Evolutionary conservation across 495 filamentous ascomycete species (phyloP).

Genomic region (Podospora pseudocomata): DNA sequence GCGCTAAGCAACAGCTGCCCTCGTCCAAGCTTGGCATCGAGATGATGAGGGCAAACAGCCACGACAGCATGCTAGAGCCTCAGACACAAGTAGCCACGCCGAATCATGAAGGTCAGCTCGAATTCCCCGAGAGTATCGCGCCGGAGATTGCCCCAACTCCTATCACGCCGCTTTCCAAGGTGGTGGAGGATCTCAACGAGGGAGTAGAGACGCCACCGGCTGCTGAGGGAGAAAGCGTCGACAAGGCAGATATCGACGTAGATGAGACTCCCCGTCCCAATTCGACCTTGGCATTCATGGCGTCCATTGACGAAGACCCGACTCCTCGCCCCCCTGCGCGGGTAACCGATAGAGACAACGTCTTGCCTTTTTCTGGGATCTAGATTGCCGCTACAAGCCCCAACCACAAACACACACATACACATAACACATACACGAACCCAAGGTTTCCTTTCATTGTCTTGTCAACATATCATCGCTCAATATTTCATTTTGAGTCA

Average conservation of each 20-base stretch:
- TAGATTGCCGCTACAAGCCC: neutral
- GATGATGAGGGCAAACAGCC: constrained; percentile 94
- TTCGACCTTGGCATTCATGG: constrained; percentile 10
- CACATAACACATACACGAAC: constrained; percentile 5
- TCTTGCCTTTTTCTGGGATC: constrained; percentile 28
- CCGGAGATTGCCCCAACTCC: constrained; percentile 11
- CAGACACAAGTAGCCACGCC: constrained; percentile 43
- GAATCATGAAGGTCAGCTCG: constrained; percentile 28
- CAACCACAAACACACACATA: neutral
- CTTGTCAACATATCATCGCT: neutral
- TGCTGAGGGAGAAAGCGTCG: neutral
- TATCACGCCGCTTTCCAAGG: constrained; percentile 14
- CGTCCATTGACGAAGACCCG: constrained; percentile 28
- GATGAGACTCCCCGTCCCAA: constrained; percentile 34
- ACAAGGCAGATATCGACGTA: constrained; percentile 12
- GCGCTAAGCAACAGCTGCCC: constrained; percentile 40
- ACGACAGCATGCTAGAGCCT: constrained; percentile 64
- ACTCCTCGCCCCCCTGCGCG: constrained; percentile 29
- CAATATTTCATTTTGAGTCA: constrained; percentile 10
- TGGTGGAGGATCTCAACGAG: neutral
- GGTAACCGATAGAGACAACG: constrained; percentile 13
- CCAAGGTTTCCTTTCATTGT: constrained; percentile 6
- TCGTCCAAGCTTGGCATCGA: constrained; percentile 84
- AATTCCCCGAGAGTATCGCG: constrained; percentile 12
- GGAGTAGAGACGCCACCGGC: neutral